Evolutionary conservation across 495 filamentous ascomycete genomes (phyloP), one percentile per base, ranked within the genome.

Genomic region (Aspergillus saccharolyticus): DNA sequence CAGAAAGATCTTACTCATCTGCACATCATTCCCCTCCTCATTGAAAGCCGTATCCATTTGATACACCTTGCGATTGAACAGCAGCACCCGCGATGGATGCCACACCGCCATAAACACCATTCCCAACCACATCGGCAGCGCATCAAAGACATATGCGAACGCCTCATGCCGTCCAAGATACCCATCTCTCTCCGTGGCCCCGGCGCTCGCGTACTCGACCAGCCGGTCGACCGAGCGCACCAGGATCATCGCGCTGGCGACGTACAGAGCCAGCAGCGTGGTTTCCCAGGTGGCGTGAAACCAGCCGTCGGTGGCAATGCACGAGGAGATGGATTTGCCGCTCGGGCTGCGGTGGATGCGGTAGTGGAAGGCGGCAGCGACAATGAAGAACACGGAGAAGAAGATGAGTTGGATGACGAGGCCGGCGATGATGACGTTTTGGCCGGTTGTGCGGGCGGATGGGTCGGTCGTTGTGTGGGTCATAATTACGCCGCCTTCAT

Each of bases 381-480:
- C 65, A 21, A 68, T 24, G 15, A 79, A 58, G 63, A 79, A 79
- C 53, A 78, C 60, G 17, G 65, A 68, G 56, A 80, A 79, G 53
- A 74, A 70, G 44, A 72, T 39, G 25, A 79, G 61, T 52, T 79
- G 77, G 6, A 75, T 44, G 16, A 59, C 66, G 0, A 79, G 57
- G 10, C 75, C 78, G 16, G 47, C 70, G 46, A 79, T 60, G 24
- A 84, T 64, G 43, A 83, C 57, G 43, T 65, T 52, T n/a, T 65
- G 54, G 33, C 63, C 60, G 12, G 33, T 66, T 8, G 57, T 51
- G 55, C 69, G 62, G 14, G 64, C 66, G 8, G 47, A 52, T 5
- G 33, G 7, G 33, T 14, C 82, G 60, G 20, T 76, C 67, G 43
- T 71, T 16, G 46, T 49, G 15, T 24, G 20, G 4, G 20, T 49